Conservation (phyloP, 805 yeast genomes). For the Cyberlindnera maritima region DNA sequence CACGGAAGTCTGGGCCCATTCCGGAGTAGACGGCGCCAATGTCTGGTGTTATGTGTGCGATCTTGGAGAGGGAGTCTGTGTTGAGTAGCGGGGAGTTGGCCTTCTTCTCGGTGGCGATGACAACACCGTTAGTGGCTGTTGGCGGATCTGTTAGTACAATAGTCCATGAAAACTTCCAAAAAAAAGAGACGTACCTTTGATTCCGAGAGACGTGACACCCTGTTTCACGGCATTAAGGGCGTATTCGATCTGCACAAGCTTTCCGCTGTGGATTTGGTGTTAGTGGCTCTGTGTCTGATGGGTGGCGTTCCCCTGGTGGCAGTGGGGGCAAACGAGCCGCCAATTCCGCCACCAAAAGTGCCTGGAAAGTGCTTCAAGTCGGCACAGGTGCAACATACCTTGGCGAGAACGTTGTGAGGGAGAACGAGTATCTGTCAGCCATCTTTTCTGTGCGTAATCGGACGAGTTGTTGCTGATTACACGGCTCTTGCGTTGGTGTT, state of each 20-base stretch:
- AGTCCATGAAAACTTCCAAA: neutral
- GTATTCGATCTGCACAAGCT: constrained; percentile 95
- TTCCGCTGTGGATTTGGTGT: constrained; percentile 60
- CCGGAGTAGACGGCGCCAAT: constrained; percentile 97
- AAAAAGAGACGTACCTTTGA: constrained; percentile 37
- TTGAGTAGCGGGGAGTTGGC: constrained; percentile 75
- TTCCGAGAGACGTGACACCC: constrained; percentile 96
- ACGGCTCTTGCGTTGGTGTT: no score
- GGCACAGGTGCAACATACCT: constrained; percentile 42
- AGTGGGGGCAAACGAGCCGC: neutral
- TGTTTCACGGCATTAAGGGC: constrained; percentile 97
- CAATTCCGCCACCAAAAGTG: neutral
- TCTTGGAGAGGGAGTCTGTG: constrained; percentile 71
- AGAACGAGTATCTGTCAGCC: constrained; percentile 98
- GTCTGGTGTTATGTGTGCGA: constrained; percentile 85
- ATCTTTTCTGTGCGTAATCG: constrained; percentile 35
- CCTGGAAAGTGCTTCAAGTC: neutral
- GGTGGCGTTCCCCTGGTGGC: neutral
- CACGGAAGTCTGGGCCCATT: constrained; percentile 98
- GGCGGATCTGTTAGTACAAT: constrained; percentile 2
- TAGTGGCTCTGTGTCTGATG: constrained; percentile 3
- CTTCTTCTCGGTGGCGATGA: constrained; percentile 94
- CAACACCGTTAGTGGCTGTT: constrained; percentile 87
- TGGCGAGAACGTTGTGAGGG: constrained; percentile 96
- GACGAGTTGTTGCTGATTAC: neutral